Base-by-base conservation (phyloP, 352 stramenopile species). In the Bremia lactucae region DNA sequence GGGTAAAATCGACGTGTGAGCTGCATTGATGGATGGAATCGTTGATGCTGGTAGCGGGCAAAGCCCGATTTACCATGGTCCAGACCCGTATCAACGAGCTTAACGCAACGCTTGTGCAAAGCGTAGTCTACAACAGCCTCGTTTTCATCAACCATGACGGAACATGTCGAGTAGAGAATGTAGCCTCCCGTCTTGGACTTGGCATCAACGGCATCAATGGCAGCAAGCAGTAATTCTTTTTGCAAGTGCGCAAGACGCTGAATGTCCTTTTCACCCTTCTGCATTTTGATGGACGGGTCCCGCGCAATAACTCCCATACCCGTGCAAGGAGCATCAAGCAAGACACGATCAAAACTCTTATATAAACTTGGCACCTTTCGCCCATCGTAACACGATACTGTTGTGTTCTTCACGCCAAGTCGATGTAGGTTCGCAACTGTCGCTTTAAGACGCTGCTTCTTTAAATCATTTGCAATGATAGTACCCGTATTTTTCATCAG, bases 121-220 rank as follows among this genome's bases (percentile, higher is more conserved):
- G 95, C 93, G 72, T 99, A 99, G 52, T 99, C 94, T 8, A 99
- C 94, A 14, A 99, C 96, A 26, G 93, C 80, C 68, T 98, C 95
- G 58, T 96, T 96, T 62, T 96, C 85, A 22, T 94, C 83, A 15
- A 96, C 76, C 76, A 91, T 94, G 29, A 96, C 75, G 9, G 81
- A 94, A 61, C 97, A 99, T 31, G 97, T 99, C 36, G 94, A 98
- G 72, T 99, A 99, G 4, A 99, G 94, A 45, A 99, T 89, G 57
- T 97, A 85, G 46, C 95, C 96, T 22, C 95, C 96, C 9, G 90
- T 97, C 48, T 96, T 97, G 40, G 79, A 96, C 65, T 96, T 96
- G 42, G 78, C 68, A 67, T 98, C 97, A 3, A 98, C 83, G 6
- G 90, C 88, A 76, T 99, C 97, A 51, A 99, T 98, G 4, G 96